These are phyloP conservation scores for Paramecium tetraurelia DNA, from an alignment of 73 alveolate species.

Conservation along the genomic window DNA sequence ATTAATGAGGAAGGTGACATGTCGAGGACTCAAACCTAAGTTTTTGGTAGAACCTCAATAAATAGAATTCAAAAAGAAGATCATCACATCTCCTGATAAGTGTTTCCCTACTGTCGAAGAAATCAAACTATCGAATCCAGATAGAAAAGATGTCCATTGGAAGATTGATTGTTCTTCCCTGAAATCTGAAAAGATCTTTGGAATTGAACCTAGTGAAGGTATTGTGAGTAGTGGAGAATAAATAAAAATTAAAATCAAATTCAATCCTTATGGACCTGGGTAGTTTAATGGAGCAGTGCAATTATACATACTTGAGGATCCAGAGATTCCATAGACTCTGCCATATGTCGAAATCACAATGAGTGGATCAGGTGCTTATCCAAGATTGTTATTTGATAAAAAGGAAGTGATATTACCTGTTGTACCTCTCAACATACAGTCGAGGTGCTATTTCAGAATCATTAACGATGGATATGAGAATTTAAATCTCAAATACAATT, in stretches of 20 bases:
- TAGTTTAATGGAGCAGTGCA: slow-evolving; percentile 84
- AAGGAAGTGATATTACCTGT: slow-evolving; percentile 94
- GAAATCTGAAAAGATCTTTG: slow-evolving; percentile 75
- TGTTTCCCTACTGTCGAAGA: slow-evolving; percentile 78
- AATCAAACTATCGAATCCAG: slow-evolving; percentile 85
- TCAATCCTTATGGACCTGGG: slow-evolving; percentile 94
- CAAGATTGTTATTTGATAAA: slow-evolving; percentile 93
- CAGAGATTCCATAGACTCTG: slow-evolving; percentile 60
- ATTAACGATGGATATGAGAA: slow-evolving; percentile 97
- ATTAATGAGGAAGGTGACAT: slow-evolving; percentile 57
- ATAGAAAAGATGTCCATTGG: slow-evolving; percentile 81
- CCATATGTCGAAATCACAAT: slow-evolving; percentile 84
- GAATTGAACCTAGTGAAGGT: slow-evolving; percentile 88
- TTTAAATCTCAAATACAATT: slow-evolving; percentile 86
- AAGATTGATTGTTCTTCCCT: slow-evolving; percentile 70
- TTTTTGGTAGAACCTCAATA: slow-evolving; percentile 81
- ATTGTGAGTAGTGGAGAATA: slow-evolving; percentile 81
- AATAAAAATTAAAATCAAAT: slow-evolving; percentile 88
- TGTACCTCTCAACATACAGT: slow-evolving; percentile 92
- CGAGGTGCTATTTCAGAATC: slow-evolving; percentile 87
- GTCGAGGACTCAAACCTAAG: slow-evolving; percentile 93
- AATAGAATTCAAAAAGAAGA: slow-evolving; percentile 81
- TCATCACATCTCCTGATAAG: slow-evolving; percentile 85
- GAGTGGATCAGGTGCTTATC: slow-evolving; percentile 97
- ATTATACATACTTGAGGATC: slow-evolving; percentile 81